Conservation (phyloP, 2,329 filamentous ascomycete species). For the Fusarium incarnatum region DNA sequence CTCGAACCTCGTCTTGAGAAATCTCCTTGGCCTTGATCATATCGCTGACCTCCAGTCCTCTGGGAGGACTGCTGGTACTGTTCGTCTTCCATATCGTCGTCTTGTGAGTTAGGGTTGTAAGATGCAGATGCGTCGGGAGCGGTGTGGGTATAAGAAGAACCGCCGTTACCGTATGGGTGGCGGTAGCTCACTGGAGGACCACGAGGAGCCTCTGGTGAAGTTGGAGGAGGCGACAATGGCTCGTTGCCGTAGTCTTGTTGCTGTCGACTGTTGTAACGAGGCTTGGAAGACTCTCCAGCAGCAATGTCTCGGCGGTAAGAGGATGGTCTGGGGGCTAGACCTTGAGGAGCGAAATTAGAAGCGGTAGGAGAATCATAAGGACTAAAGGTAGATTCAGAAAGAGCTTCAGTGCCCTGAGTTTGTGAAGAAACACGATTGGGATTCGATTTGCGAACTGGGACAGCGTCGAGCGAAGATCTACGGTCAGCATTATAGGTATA, state of each 20-base stretch:
- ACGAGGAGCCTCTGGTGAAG: slow-evolving; percentile 71
- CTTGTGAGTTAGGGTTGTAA: slow-evolving; percentile 23
- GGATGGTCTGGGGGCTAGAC: slow-evolving; percentile 69
- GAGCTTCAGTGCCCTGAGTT: slow-evolving; percentile 66
- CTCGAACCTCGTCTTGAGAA: slow-evolving; percentile 41
- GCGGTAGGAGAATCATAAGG: slow-evolving; percentile 67
- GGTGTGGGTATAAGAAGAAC: slow-evolving; percentile 42
- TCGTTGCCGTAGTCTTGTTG: slow-evolving; percentile 56
- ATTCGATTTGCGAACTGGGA: slow-evolving; percentile 60
- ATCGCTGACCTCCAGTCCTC: slow-evolving; percentile 35
- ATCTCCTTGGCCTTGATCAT: slow-evolving; percentile 38
- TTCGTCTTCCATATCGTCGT: slow-evolving; percentile 46
- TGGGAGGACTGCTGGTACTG: slow-evolving; percentile 42
- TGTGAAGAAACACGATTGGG: slow-evolving; percentile 67
- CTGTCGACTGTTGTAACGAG: slow-evolving; percentile 52
- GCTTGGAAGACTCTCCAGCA: slow-evolving; percentile 55
- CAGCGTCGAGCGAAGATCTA: slow-evolving; percentile 51
- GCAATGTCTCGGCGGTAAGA: slow-evolving; percentile 64
- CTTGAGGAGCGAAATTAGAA: slow-evolving; percentile 62
- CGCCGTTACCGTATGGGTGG: slow-evolving; percentile 56
- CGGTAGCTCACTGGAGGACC: slow-evolving; percentile 69
- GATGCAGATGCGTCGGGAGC: slow-evolving; percentile 24
- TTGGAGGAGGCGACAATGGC: slow-evolving; percentile 56
- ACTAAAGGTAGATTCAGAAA: slow-evolving; percentile 69
- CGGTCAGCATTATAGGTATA: slow-evolving; percentile 49